Evolutionary conservation across 768 basidiomycete species (phyloP).

Genomic region (Phlebiopsis gigantea): DNA sequence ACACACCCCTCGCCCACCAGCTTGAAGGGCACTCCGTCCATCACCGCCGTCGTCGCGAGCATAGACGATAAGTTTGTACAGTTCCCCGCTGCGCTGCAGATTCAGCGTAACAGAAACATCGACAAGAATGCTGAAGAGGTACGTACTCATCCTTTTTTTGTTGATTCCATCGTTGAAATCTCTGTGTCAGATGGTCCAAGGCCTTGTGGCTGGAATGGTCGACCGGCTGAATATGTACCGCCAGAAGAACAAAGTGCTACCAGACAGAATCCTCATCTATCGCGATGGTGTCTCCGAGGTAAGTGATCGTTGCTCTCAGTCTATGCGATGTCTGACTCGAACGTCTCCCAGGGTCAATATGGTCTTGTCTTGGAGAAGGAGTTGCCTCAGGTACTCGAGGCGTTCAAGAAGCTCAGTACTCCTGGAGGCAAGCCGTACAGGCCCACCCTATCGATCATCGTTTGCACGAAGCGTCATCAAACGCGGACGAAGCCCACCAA

Average conservation of each 20-base stretch:
- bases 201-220: conserved; percentile 60
- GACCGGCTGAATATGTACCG: conserved; percentile 61
- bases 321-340: not conserved
- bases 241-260: conserved; percentile 46
- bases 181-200: conserved; percentile 58
- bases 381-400: conserved; percentile 52
- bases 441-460: conserved; percentile 64
- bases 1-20: conserved; percentile 74
- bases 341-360: conserved; percentile 59
- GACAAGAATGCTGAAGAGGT: conserved; percentile 34
- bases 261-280: conserved; percentile 66
- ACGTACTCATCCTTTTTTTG: not conserved
- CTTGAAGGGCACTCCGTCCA: conserved; percentile 68
- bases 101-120: conserved; percentile 49
- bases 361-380: conserved; percentile 54
- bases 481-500: conserved; percentile 57
- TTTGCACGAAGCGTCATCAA: conserved; percentile 74
- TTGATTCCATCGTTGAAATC: not conserved
- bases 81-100: conserved; percentile 67
- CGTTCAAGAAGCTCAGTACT: conserved; percentile 50
- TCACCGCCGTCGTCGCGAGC: conserved; percentile 80
- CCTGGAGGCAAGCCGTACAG: conserved; percentile 42
- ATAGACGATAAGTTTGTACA: conserved; percentile 66
- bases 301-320: conserved; percentile 16
- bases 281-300: conserved; percentile 84